phyloP scores from a whole-genome alignment of 2,329 filamentous ascomycete genomes.

The Trichoderma cornu-damae region DNA sequence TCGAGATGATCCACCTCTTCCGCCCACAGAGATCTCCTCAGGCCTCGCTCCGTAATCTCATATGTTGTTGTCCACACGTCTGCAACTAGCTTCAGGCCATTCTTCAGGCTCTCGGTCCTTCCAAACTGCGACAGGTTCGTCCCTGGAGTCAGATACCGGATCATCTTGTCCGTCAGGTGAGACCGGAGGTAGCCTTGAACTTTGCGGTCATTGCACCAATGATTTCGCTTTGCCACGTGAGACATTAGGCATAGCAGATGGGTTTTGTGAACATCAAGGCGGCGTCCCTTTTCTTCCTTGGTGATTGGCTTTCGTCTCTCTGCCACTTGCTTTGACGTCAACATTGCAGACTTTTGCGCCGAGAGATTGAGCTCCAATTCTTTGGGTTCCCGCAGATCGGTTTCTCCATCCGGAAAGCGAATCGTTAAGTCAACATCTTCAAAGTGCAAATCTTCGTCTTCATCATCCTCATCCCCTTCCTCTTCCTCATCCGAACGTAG shows the following conservation, averaged over 20 bases:
- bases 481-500: conserved; percentile 43
- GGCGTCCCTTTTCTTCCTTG: conserved; percentile 49
- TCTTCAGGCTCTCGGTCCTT: conserved; percentile 69
- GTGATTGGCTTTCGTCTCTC: conserved; percentile 49
- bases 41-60: conserved; percentile 63
- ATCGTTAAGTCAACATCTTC: conserved; percentile 45
- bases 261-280: conserved; percentile 76
- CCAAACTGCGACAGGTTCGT: conserved; percentile 66
- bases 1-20: conserved; percentile 58
- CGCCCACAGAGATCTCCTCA: conserved; percentile 69
- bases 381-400: conserved; percentile 27
- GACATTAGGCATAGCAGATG: conserved; percentile 79
- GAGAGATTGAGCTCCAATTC: conserved; percentile 51
- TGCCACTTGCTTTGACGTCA: conserved; percentile 27
- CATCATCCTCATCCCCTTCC: conserved; percentile 38
- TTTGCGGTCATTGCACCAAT: conserved; percentile 76
- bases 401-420: conserved; percentile 23
- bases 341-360: conserved; percentile 38
- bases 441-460: conserved; percentile 41
- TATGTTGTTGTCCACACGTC: conserved; percentile 66
- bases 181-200: conserved; percentile 62
- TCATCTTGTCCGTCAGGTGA: conserved; percentile 60
- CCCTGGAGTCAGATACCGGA: conserved; percentile 64
- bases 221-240: conserved; percentile 72
- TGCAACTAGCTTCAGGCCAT: conserved; percentile 66